Evolutionary conservation across 169 alveolate genomes (phyloP).

Genomic region (Amoebophrya sp.): DNA sequence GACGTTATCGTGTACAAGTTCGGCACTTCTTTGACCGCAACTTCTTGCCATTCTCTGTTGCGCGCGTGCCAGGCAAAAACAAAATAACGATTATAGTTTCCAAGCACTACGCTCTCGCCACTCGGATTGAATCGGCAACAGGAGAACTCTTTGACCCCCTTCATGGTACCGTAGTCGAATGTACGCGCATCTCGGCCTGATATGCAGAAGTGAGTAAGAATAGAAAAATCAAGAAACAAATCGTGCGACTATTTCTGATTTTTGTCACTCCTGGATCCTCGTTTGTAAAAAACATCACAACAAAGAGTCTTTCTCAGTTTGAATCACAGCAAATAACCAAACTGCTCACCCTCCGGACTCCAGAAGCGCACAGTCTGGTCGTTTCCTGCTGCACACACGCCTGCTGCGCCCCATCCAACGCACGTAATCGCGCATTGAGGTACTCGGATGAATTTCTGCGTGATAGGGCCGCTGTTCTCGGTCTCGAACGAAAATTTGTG

Average conservation of each 20-base stretch:
- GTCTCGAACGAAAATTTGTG: conserved; percentile 72
- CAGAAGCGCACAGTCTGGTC: conserved; percentile 75
- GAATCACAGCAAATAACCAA: too few species aligned
- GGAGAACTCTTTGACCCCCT: conserved; percentile 74
- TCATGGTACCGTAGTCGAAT: conserved; percentile 47
- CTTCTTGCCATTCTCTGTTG: conserved; percentile 44
- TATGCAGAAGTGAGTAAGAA: background rate
- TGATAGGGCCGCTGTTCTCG: conserved; percentile 22
- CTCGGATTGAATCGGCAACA: conserved; percentile 68
- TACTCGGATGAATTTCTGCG: background rate
- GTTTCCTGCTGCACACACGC: conserved; percentile 82
- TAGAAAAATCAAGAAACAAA: background rate
- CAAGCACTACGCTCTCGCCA: conserved; percentile 82
- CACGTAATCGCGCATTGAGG: background rate
- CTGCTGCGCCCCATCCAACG: conserved; percentile 59
- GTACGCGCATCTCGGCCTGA: conserved; percentile 43
- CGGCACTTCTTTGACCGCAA: conserved; percentile 36
- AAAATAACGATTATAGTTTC: conserved; percentile 76
- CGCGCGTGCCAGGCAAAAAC: conserved; percentile 55
- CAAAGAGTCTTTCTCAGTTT: too few species aligned
- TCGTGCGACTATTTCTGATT: background rate
- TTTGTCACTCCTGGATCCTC: too few species aligned
- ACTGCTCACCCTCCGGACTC: conserved; percentile 49
- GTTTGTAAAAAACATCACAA: too few species aligned
- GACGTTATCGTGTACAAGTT: conserved; percentile 43